Evolutionary conservation across 257 asterid genomes (phyloP), one percentile per base, ranked within the genome.

Genomic region (Solanum medicagineum): DNA sequence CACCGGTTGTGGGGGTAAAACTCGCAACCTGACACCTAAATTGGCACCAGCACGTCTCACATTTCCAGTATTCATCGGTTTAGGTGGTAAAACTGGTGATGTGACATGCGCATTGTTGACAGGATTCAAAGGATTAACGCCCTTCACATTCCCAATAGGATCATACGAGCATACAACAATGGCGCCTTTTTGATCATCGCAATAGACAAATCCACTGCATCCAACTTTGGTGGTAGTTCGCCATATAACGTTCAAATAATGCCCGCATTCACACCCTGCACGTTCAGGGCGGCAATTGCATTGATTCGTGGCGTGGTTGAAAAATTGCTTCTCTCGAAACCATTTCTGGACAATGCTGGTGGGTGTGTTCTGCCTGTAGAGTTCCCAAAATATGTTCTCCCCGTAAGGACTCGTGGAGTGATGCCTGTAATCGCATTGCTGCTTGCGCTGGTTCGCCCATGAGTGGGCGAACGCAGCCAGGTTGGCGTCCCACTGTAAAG

Each of bases 261-360:
- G 98, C 4, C 94, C 98, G 74, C 96, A 94, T 66, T 94, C 95
- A 85, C 97, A 94, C 7, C 91, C 95, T 1, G 85, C 85, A 0
- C 87, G 44, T 88, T 88, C 91, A 75, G 90, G 90, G 8, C 10
- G 40, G 81, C 98, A 94, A 57, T 6, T 42, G 79, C 98, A 93
- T 1, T 0, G 47, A 10, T 85, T 53, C 2, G 8, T 85, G 1
- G 3, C 0, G 1, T 69, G 88, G 70, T 94, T 93, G 85, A 91
- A 94, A 3, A 84, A 26, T 4, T 10, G 45, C 13, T 55, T 54
- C 84, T 94, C 98, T 5, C 56, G 45, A 89, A 86, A 92, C 94
- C 95, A 93, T 47, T 44, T 45, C 0, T n/a, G 17, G 2, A 93
- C 98, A 49, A 91, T 91, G 1, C 88, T 91, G 4, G 20, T 7